Evolutionary conservation across 2,329 filamentous ascomycete genomes (phyloP).

Genomic region (Talaromyces sp.): DNA sequence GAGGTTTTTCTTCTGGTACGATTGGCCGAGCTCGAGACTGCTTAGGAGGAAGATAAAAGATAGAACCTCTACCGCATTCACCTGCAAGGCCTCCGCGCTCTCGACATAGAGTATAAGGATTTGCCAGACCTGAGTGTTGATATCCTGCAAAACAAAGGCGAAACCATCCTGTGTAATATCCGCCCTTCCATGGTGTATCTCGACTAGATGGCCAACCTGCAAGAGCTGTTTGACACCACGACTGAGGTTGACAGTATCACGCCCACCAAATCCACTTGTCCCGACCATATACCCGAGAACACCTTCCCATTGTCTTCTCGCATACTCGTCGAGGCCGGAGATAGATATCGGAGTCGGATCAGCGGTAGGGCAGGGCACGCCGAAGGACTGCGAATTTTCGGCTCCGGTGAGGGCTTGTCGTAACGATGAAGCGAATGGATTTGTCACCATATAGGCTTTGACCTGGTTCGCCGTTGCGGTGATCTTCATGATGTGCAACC

Average conservation of each 20-base stretch:
- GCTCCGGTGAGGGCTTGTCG: slow-evolving; percentile 83
- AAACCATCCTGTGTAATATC: slow-evolving; percentile 91
- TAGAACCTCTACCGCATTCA: slow-evolving; percentile 89
- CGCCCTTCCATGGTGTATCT: slow-evolving; percentile 49
- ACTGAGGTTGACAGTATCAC: slow-evolving; percentile 51
- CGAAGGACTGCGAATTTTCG: slow-evolving; percentile 81
- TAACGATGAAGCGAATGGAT: slow-evolving; percentile 77
- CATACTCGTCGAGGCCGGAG: slow-evolving; percentile 74
- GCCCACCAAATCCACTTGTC: slow-evolving; percentile 42
- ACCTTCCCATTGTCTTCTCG: slow-evolving; percentile 86
- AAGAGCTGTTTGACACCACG: slow-evolving; percentile 79
- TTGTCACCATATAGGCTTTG: slow-evolving; percentile 68
- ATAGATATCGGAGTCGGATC: slow-evolving; percentile 61
- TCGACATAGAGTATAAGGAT: slow-evolving; percentile 89
- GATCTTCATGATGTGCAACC: slow-evolving; percentile 78
- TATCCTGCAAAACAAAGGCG: slow-evolving; percentile 87
- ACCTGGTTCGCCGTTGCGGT: slow-evolving; percentile 55
- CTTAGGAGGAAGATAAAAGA: slow-evolving; percentile 95
- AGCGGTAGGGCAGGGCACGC: slow-evolving; percentile 67
- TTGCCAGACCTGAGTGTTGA: slow-evolving; percentile 96
- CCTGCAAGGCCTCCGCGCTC: slow-evolving; percentile 65
- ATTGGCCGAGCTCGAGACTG: slow-evolving; percentile 82
- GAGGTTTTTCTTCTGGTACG: slow-evolving; percentile 81
- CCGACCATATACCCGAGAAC: slow-evolving; percentile 92
- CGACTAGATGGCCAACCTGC: slow-evolving; percentile 73